Percentiles rank a stretch among this genome's conserved stretches.
Evolutionary conservation across 2,329 filamentous ascomycete species (phyloP).

Genomic region (Aspergillus arachidicola): DNA sequence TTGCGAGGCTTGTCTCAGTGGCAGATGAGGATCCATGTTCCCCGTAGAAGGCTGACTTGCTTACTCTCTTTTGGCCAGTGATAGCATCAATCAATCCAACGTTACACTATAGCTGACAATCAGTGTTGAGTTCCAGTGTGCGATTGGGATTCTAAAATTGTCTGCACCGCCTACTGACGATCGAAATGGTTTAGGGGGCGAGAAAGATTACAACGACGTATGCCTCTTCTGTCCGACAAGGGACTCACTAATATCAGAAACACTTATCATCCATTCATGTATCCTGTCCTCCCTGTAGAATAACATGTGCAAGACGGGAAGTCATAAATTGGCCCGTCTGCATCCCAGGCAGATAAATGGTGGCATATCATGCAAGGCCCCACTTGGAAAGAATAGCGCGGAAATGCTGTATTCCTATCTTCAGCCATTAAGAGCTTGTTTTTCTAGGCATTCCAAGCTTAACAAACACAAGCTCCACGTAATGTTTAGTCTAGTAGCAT

Average conservation of each 20-base stretch:
- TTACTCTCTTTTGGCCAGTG: background rate
- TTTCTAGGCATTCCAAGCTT: background rate
- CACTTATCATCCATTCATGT: background rate
- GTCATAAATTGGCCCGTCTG: background rate
- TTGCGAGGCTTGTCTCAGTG: slow-evolving; percentile 1
- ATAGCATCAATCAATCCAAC: background rate
- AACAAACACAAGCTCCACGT: background rate
- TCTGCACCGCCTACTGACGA: background rate
- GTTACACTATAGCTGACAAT: background rate
- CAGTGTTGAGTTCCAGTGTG: background rate
- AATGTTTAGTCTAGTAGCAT: background rate
- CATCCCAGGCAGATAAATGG: background rate
- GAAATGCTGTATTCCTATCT: background rate
- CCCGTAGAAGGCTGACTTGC: background rate
- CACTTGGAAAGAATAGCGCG: background rate
- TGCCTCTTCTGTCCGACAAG: background rate
- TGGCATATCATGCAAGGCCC: background rate
- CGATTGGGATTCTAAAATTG: background rate
- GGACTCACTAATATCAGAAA: background rate
- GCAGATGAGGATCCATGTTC: background rate
- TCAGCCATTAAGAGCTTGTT: background rate
- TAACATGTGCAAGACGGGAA: background rate
- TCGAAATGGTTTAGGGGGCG: background rate
- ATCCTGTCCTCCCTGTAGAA: background rate
- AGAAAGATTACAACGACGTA: background rate